A percentile compares a stretch with the other conserved stretches of the same genome.
Conservation (phyloP, 805 yeast species). For the Nakazawaea molendinolei region DNA sequence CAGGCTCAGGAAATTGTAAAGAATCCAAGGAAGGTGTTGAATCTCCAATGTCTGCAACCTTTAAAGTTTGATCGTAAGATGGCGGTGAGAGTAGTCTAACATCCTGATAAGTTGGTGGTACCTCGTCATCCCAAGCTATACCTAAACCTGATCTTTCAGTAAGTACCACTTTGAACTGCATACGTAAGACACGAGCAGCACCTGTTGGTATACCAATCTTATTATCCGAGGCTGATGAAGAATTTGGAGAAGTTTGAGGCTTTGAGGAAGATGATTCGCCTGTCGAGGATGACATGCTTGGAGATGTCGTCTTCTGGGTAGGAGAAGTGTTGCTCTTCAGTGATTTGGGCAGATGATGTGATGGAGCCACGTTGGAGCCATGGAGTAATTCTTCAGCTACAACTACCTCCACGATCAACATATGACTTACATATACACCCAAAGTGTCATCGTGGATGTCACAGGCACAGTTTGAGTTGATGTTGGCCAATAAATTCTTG, state of each 20-base stretch:
- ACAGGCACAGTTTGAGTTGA: conserved; percentile 53
- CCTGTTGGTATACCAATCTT: conserved; percentile 78
- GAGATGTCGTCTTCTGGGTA: no score
- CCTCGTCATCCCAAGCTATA: conserved; percentile 98
- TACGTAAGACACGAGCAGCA: conserved; percentile 86
- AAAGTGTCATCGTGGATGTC: conserved; percentile 76
- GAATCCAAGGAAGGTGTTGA: conserved; percentile 8
- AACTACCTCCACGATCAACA: conserved; percentile 78
- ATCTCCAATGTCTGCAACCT: conserved; percentile 10
- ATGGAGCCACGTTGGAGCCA: conserved; percentile 2
- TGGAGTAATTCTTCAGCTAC: conserved; percentile 84
- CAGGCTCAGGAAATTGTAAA: conserved; percentile 9
- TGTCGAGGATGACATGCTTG: not conserved
- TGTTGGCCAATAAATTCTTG: conserved; percentile 16
- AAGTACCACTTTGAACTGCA: conserved; percentile 82
- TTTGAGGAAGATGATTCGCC: conserved; percentile 3
- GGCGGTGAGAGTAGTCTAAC: conserved; percentile 86
- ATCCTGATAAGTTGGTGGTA: conserved; percentile 92
- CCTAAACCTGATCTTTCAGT: conserved; percentile 95
- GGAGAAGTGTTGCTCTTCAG: no score
- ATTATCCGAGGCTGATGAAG: conserved; percentile 21
- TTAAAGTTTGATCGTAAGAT: conserved; percentile 42
- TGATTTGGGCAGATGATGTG: no score
- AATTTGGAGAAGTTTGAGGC: conserved; percentile 16
- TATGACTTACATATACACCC: conserved; percentile 74